Base-by-base conservation (phyloP, 371 early-diverging fungal genomes). In the Enterocytospora artemiae region DNA sequence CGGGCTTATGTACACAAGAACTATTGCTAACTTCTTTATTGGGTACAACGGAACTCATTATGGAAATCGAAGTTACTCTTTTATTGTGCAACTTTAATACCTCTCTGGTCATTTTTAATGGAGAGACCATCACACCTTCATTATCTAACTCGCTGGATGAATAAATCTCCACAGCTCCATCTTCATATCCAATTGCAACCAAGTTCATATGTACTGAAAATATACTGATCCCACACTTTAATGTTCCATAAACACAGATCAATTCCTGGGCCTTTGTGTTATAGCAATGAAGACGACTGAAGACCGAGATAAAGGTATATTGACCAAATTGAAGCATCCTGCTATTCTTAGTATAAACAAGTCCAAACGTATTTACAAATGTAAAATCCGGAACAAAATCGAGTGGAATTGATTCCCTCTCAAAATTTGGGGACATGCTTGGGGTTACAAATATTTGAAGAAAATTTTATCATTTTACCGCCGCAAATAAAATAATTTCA, bases 331-430 rank as follows among this genome's bases (percentile, higher is more conserved):
- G 45, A n/a, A 28, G 28, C 25, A 64, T 30, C n/a, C 24, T 22
- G 32, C 65, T 64, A 14, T 32, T 46, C 36, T 53, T 64, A 27
- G 30, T 49, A 0, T n/a, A 16, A 1, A 70, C 14, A 27, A 33
- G 36, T 7, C 70, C 65, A 25, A 20, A 3, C 24, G 39, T 14
- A n/a, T 31, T n/a, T 12, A 36, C 18, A 34, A 33, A 60, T 16
- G 25, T 49, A 37, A 70, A 70, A 36, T 69, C 59, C 30, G 69
- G 69, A 37, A 69, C 49, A 46, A 69, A 67, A 34, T 22, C 48
- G 28, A 14, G n/a, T n/a, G 16, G 16, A 37, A 9, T 9, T 37
- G 5, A 9, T 37, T 37, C 37, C 16, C 5, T 37, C 16, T 37
- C 5, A 37, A 37, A 37, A 9, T 5, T 37, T 37, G 16, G 16